Base-by-base conservation (phyloP, 495 filamentous ascomycete species). In the Aspergillus asperescens region DNA sequence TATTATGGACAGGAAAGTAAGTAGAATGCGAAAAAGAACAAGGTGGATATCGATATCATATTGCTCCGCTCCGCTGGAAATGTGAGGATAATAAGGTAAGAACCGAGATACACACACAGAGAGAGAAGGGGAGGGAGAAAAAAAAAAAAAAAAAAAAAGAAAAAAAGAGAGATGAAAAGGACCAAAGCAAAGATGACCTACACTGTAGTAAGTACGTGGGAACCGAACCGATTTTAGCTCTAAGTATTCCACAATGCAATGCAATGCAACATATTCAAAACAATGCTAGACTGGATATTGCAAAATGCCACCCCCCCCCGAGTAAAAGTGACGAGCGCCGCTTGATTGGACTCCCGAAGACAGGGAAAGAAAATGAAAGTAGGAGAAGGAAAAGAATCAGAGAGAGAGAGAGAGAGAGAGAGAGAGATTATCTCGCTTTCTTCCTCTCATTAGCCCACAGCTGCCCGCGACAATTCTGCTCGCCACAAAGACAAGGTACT, bases 401-500 rank as follows among this genome's bases (percentile, higher is more conserved):
- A 20, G 22, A 19, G 1, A 24, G 16, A 24, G n/a, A n/a, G n/a
- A n/a, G n/a, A n/a, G n/a, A n/a, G n/a, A n/a, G n/a, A n/a, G n/a
- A 34, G n/a, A 31, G 38, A 6, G n/a, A 24, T 4, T 38, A 61
- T 47, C 58, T 64, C 6, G 50, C 60, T 16, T 61, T 62, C 54
- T 76, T 73, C 1, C 67, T 63, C n/a, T 67, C 59, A 50, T 69
- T 75, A 0, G 72, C 72, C 74, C 87, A 90, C 4, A 92, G 68
- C 40, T 77, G 88, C 0, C 82, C 80, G 9, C 87, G 75, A 58
- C 88, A 92, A 3, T 77, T 74, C n/a, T 50, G 44, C 40, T 81
- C 80, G 1, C 83, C 83, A 54, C 88, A 93, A 10, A 86, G 66
- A 67, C 88, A 93, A 40, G 67, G 71, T 2, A 83, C 78, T 60